phyloP scores from a whole-genome alignment of 305 asterid genomes.

The Fraxinus xanthoxyloides region DNA sequence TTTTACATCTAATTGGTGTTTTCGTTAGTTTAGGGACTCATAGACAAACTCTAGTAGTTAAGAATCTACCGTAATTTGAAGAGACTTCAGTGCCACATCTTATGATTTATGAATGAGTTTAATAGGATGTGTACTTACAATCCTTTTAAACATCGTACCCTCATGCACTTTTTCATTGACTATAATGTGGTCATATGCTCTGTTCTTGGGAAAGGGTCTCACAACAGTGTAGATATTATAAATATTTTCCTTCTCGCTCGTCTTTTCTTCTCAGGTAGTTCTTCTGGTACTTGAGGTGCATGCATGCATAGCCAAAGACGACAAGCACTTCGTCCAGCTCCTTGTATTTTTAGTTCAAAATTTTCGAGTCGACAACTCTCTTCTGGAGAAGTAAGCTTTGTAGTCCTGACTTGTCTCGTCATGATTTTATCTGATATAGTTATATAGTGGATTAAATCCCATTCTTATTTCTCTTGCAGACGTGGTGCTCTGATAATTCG shows the following conservation, averaged over 20 bases:
- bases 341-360: conserved; percentile 70
- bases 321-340: conserved; percentile 76
- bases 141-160: conserved; percentile 3
- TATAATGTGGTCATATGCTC: neutral
- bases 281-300: conserved; percentile 98
- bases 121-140: conserved; percentile 2
- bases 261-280: conserved; percentile 61
- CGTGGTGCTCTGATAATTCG: conserved; percentile 97
- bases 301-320: conserved; percentile 95
- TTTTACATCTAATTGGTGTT: neutral
- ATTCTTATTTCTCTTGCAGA: conserved; percentile 46
- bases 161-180: conserved; percentile 10
- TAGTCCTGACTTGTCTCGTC: conserved; percentile 15
- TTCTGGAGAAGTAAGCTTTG: conserved; percentile 79
- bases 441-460: conserved; percentile 21
- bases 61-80: neutral
- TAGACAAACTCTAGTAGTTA: neutral
- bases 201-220: neutral
- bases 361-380: conserved; percentile 79
- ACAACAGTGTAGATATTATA: conserved; percentile 8
- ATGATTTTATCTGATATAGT: conserved; percentile 9
- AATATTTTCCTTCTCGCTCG: conserved; percentile 14
- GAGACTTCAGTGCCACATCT: conserved; percentile 1
- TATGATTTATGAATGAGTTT: conserved; percentile 11
- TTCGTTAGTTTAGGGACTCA: neutral